Base-by-base conservation (phyloP, 352 stramenopile genomes). In the Phytophthora cajani region DNA sequence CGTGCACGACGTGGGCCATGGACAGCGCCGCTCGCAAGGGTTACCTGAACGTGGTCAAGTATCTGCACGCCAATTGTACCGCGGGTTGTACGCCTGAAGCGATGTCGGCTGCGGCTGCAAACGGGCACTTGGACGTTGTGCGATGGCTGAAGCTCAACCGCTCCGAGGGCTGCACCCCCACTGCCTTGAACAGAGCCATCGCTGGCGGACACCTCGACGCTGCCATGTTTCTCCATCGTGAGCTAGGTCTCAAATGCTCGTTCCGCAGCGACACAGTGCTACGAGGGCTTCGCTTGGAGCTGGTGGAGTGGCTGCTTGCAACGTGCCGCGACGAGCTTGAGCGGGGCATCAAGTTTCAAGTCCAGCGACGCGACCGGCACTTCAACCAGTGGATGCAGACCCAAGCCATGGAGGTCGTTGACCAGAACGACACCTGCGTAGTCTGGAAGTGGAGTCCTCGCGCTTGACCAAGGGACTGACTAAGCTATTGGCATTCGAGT, bases 321-420 rank as follows among this genome's bases (percentile, higher is more conserved):
- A 53, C 6, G 3, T 71, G 55, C 30, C 19, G 32, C 6, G 21
- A 59, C 5, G 61, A 74, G 4, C 32, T 71, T 16, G 51, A 67
- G 7, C 36, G 51, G 12, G 32, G 62, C 14, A 50, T 67, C 38
- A 50, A 58, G 32, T 61, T 74, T 36, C 61, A 67, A 51, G 30
- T 71, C 51, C 21, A 56, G 36, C 62, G 50, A 47, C 17, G 30
- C 16, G 62, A 74, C 62, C 71, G 62, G 62, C 30, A 63, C 62
- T 74, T 70, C 14, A 71, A 71, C 49, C 49, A 74, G 11, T 67
- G 67, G 55, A 67, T 74, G 62, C 62, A 42, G 17, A 23, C 36
- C 21, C 61, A 70, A 64, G 9, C 21, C 47, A 53, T 73, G 54
- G 52, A 53, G 25, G 25, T 55, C 16, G 40, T 62, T n/a, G 53